Base-by-base conservation (phyloP, 805 yeast genomes). In the Zygotorulaspora sp. region DNA sequence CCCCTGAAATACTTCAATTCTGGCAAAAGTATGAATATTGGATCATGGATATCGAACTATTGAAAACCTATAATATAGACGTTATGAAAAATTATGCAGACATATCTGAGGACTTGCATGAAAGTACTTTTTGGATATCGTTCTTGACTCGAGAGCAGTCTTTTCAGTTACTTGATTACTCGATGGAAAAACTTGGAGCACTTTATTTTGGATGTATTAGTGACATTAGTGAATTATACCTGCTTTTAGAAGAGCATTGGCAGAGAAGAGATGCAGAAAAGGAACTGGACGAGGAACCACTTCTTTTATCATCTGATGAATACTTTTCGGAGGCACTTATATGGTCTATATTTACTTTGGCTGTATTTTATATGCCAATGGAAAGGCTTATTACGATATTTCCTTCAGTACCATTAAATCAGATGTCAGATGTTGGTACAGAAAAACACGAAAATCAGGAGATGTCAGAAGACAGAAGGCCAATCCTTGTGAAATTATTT, bases 161-260 rank as follows among this genome's bases (percentile, higher is more conserved):
- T 3, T 57, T 46, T 38, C 38, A 50, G 12, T 18, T 62, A 11
- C 36, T 61, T 7, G 56, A 58, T 27, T 56, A 49, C 38, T 43
- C 64, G 1, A 43, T 57, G 36, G 62, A 58, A 38, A 52, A 50
- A n/a, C 30, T 61, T 9, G 65, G 66, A 3, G 42, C 52, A 2
- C 40, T 62, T 16, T 61, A 41, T 44, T 57, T 61, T 44, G 63
- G 63, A 7, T 43, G 48, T n/a, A 28, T 62, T 11, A 50, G 54
- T 22, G 65, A 61, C 35, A 50, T 61, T 2, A 48, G 52, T 11
- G 62, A 58, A 10, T 38, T 58, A 17, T 57, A 55, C 19, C 16
- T 47, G 9, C 40, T 51, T 20, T 40, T 57, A 18, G 57, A 53
- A 20, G 43, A 30, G 13, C 54, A 49, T 31, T 55, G 58, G 54